These are phyloP conservation scores for Suhomyces anneliseae DNA, from an alignment of 1,139 yeast genomes.

Conservation along the genomic window DNA sequence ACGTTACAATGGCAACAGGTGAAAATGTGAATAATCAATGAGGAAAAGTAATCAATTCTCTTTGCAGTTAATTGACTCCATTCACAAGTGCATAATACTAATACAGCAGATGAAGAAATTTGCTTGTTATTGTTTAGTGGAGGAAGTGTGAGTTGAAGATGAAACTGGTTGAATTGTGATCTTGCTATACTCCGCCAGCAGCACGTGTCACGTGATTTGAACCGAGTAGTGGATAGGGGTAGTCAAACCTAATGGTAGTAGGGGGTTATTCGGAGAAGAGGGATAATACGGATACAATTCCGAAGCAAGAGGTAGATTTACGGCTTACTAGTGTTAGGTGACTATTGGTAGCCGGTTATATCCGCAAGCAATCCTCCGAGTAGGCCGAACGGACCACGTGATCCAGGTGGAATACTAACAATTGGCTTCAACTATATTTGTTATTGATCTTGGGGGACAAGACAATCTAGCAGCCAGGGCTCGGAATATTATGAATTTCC, in stretches of 20 bases:
- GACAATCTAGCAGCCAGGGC: too few relatives aligned
- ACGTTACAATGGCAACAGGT: background rate
- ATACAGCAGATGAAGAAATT: constrained; percentile 1
- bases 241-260: background rate
- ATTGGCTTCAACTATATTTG: too few relatives aligned
- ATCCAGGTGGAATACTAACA: too few relatives aligned
- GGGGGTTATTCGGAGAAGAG: too few relatives aligned
- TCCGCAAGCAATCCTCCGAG: too few relatives aligned
- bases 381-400: too few relatives aligned
- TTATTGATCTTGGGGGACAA: too few relatives aligned
- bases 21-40: background rate
- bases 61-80: background rate
- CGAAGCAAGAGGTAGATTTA: too few relatives aligned
- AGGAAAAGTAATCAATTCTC: constrained; percentile 1
- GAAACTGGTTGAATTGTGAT: background rate
- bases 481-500: too few relatives aligned
- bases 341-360: too few relatives aligned
- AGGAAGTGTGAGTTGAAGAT: background rate
- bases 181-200: constrained; percentile 6
- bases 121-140: background rate
- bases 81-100: constrained; percentile 6
- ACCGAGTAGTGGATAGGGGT: background rate
- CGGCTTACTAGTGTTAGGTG: too few relatives aligned
- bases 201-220: constrained; percentile 3
- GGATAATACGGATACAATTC: too few relatives aligned